Evolutionary conservation across 1,139 yeast genomes (phyloP).

Genomic region (Blastobotrys serpentis): DNA sequence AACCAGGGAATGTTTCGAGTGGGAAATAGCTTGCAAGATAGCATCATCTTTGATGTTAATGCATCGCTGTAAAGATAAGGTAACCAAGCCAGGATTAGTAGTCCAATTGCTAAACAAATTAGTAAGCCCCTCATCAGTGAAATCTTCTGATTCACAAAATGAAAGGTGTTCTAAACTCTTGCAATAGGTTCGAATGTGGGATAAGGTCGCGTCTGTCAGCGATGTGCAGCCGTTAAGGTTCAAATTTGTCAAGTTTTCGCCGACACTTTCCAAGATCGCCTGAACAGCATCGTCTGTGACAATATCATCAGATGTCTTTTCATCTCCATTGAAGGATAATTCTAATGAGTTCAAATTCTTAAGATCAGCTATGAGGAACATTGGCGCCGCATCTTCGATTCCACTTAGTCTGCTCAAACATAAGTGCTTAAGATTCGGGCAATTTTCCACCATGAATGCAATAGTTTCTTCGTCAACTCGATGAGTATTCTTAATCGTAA

Average conservation of each 20-base stretch:
- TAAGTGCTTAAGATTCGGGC: slow-evolving; percentile 50
- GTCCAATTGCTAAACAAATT: slow-evolving; percentile 55
- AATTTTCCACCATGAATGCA: slow-evolving; percentile 57
- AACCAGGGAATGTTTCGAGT: slow-evolving; percentile 64
- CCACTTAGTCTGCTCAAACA: slow-evolving; percentile 73
- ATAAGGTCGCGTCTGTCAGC: slow-evolving; percentile 63
- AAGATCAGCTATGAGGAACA: slow-evolving; percentile 63
- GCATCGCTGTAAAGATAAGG: slow-evolving; percentile 67
- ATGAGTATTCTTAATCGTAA: slow-evolving; percentile 79
- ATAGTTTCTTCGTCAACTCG: slow-evolving; percentile 70
- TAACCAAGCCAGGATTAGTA: slow-evolving; percentile 57
- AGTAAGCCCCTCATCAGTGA: slow-evolving; percentile 65
- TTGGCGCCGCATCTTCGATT: slow-evolving; percentile 57
- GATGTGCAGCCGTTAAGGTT: slow-evolving; percentile 70
- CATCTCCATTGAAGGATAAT: slow-evolving; percentile 51
- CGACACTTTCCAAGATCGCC: slow-evolving; percentile 61
- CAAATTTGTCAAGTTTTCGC: slow-evolving; percentile 57
- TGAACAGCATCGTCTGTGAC: slow-evolving; percentile 71
- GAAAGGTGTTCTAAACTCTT: slow-evolving; percentile 52
- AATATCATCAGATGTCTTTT: slow-evolving; percentile 43
- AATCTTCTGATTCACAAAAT: slow-evolving; percentile 51
- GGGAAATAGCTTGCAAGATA: slow-evolving; percentile 57
- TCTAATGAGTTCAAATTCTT: slow-evolving; percentile 56
- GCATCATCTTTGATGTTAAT: slow-evolving; percentile 61
- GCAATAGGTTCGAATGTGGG: slow-evolving; percentile 32